Percentiles rank a stretch among this genome's conserved stretches.
phyloP scores from a whole-genome alignment of 2,329 filamentous ascomycete species.

The Diaporthe sp. region DNA sequence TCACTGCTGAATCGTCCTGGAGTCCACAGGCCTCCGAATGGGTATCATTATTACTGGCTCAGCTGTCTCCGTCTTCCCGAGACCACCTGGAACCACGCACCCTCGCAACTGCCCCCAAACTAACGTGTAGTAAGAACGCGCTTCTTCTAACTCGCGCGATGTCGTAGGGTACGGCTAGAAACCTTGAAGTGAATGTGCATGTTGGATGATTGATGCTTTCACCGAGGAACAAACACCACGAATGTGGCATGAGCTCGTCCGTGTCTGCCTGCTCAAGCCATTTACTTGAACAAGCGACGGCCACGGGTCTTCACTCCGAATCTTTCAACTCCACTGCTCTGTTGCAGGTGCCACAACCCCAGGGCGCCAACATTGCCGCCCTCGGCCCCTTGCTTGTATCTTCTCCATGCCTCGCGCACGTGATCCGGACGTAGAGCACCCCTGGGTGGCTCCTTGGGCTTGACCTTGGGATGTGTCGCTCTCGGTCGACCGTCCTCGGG shows the following conservation, averaged over 20 bases:
- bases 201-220: neutral
- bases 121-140: neutral
- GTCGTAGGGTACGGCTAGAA: neutral
- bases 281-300: slow-evolving; percentile 65
- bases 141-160: neutral
- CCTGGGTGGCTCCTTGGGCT: slow-evolving; percentile 54
- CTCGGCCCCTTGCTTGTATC: slow-evolving; percentile 74
- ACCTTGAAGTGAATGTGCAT: neutral
- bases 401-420: slow-evolving; percentile 77
- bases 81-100: neutral
- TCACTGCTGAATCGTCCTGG: neutral
- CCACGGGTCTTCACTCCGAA: slow-evolving; percentile 67
- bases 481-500: slow-evolving; percentile 39
- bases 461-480: slow-evolving; percentile 48
- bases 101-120: neutral
- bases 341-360: slow-evolving; percentile 72
- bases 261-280: neutral
- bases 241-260: neutral
- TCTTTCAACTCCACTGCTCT: slow-evolving; percentile 69
- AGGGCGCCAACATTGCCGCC: slow-evolving; percentile 73
- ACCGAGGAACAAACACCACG: neutral
- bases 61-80: neutral
- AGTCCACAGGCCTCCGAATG: neutral
- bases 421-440: slow-evolving; percentile 80
- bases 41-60: slow-evolving; percentile 11